These are phyloP conservation scores for Digitaria exilis DNA, from an alignment of 202 grass and related monocot species.

Conservation along the genomic window DNA sequence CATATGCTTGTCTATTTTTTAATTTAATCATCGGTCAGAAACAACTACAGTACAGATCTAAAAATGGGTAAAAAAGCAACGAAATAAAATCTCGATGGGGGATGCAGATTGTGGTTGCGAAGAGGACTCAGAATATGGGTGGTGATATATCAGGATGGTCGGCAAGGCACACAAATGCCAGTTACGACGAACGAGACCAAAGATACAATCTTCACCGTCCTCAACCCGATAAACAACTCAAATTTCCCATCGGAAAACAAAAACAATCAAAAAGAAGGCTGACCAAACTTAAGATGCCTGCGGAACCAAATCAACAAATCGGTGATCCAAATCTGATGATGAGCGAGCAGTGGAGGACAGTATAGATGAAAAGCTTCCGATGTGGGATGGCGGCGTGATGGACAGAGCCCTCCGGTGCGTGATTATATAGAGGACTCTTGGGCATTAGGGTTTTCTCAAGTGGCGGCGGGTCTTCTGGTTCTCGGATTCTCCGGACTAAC, in stretches of 20 bases:
- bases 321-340: not conserved
- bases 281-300: not conserved
- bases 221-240: not conserved
- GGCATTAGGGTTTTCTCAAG: slow-evolving; percentile 45
- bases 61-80: rapidly evolving
- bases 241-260: not conserved
- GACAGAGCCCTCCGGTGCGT: rapidly evolving
- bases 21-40: slow-evolving; percentile 50
- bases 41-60: not conserved
- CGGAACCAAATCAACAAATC: not conserved
- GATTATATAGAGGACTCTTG: slow-evolving; percentile 42
- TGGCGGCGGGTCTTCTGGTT: not conserved
- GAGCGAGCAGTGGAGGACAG: not conserved
- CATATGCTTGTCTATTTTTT: slow-evolving; percentile 82
- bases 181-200: slow-evolving; percentile 99
- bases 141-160: slow-evolving; percentile 99
- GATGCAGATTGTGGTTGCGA: rapidly evolving
- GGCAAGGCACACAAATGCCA: slow-evolving; percentile 84
- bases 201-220: slow-evolving; percentile 68
- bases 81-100: not conserved
- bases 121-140: slow-evolving; percentile 97
- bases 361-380: not conserved
- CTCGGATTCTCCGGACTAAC: not conserved
- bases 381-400: not conserved
- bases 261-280: not conserved